Conservation (phyloP, 768 basidiomycete species). For the Boletus vermiculosoides region DNA sequence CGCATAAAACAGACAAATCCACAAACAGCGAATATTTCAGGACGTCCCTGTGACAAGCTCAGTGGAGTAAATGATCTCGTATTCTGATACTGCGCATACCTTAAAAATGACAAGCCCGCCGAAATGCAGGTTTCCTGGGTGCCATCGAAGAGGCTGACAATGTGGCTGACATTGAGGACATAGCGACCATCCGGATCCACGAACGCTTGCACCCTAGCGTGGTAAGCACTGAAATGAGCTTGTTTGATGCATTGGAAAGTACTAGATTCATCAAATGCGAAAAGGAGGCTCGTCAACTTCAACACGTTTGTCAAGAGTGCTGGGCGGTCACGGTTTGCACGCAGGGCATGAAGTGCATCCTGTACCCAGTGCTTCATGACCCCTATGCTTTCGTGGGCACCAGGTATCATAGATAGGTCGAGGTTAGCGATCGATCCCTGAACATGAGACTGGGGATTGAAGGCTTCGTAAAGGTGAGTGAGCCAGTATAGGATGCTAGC, state of each 20-base stretch:
- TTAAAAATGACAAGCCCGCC: conserved; percentile 39
- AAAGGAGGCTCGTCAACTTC: conserved; percentile 38
- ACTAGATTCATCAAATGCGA: conserved; percentile 36
- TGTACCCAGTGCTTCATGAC: conserved; percentile 48
- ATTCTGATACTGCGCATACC: conserved; percentile 26
- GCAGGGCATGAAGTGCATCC: conserved; percentile 36
- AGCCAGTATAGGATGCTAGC: conserved; percentile 37
- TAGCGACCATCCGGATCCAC: conserved; percentile 18
- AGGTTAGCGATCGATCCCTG: conserved; percentile 45
- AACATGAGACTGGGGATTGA: conserved; percentile 46
- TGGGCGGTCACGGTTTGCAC: conserved; percentile 5
- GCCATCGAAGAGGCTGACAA: conserved; percentile 30
- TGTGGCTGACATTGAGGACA: conserved; percentile 36
- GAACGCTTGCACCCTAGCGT: not conserved
- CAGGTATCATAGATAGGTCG: conserved; percentile 37
- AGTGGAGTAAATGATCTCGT: not conserved
- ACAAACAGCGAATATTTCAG: conserved; percentile 37
- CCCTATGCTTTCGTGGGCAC: conserved; percentile 35
- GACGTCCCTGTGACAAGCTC: conserved; percentile 39
- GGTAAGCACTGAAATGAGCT: conserved; percentile 23
- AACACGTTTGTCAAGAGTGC: conserved; percentile 42
- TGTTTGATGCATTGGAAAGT: conserved; percentile 37
- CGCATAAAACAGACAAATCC: conserved; percentile 49
- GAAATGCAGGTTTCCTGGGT: conserved; percentile 22
- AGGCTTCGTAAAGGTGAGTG: conserved; percentile 43